phyloP scores from a whole-genome alignment of 1,139 yeast genomes.

The Lodderomyces pseudojiufengensis region DNA sequence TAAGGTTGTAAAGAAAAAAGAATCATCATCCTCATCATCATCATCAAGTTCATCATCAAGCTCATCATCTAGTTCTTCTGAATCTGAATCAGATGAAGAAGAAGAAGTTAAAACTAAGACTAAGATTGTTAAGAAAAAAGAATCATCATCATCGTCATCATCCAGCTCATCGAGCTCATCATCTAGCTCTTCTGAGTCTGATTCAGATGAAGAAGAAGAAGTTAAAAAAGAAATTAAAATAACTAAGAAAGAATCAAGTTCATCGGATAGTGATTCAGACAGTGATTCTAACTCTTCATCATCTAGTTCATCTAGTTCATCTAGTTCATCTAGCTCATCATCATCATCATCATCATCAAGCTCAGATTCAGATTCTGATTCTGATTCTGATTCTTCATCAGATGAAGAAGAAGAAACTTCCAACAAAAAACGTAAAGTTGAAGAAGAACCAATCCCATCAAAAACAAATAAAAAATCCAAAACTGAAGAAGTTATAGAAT shows the following conservation, averaged over 20 bases:
- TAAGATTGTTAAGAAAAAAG: constrained; percentile 19
- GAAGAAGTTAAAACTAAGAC: constrained; percentile 26
- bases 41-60: constrained; percentile 20
- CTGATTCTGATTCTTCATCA: constrained; percentile 27
- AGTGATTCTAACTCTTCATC: constrained; percentile 2
- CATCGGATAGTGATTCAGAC: constrained; percentile 16
- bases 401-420: constrained; percentile 18
- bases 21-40: constrained; percentile 17
- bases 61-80: constrained; percentile 9
- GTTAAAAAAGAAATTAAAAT: constrained; percentile 20
- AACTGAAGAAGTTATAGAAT: constrained; percentile 32
- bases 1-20: constrained; percentile 21
- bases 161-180: constrained; percentile 15
- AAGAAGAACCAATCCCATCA: constrained; percentile 13
- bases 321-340: background rate
- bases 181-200: constrained; percentile 17
- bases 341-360: constrained; percentile 19
- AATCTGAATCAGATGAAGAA: constrained; percentile 16
- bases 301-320: constrained; percentile 11
- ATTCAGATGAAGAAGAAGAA: constrained; percentile 16
- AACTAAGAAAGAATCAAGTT: constrained; percentile 9
- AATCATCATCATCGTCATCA: constrained; percentile 8
- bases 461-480: constrained; percentile 28
- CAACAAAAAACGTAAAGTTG: constrained; percentile 7
- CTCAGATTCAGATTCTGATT: constrained; percentile 22